Evolutionary conservation across 2,329 filamentous ascomycete genomes (phyloP), one percentile per base, ranked within the genome.

Genomic region (Colletotrichum melonis): DNA sequence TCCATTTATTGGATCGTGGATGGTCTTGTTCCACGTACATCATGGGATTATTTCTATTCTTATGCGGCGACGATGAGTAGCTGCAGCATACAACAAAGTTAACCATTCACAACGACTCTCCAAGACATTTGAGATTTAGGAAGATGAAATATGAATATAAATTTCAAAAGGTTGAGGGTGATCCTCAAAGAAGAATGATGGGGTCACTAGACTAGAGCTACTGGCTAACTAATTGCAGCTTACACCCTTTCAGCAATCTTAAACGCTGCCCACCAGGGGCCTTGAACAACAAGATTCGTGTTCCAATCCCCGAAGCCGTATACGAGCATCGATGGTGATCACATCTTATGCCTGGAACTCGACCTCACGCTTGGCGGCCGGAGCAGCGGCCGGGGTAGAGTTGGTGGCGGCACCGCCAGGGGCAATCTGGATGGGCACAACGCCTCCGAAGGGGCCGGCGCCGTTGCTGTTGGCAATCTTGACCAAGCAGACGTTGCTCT

Each of bases 381-480:
- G 28, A 16, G 35, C 24, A 16, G 70, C 70, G n/a, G 66, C 24
- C 24, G 60, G 38, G n/a, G 49, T 55, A 42, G 38, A 42, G 38
- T 42, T 42, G 38, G 38, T 32, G 19, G 58, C 19, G 30, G 56
- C 68, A 57, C 67, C 60, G 16, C 58, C 66, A 38, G 73, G 72
- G 16, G 74, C 81, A 63, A 84, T 82, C 78, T 85, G 84, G 73
- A 86, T 79, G 19, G 83, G 80, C 9, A 85, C 75, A 28, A 82
- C 79, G 26, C 84, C 84, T 52, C 72, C 84, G 74, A 86, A 86
- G 6, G 84, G 84, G 0, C 84, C 84, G 3, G 81, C 82, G 12
- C 69, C 69, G 76, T 83, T 83, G 67, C 76, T 76, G 79, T 86
- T 86, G 67, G 82, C 82, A 69, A 86, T 81, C 80, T 85, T 85